Conservation (phyloP, 1,139 yeast genomes). For the Arxiozyma slooffiae region DNA sequence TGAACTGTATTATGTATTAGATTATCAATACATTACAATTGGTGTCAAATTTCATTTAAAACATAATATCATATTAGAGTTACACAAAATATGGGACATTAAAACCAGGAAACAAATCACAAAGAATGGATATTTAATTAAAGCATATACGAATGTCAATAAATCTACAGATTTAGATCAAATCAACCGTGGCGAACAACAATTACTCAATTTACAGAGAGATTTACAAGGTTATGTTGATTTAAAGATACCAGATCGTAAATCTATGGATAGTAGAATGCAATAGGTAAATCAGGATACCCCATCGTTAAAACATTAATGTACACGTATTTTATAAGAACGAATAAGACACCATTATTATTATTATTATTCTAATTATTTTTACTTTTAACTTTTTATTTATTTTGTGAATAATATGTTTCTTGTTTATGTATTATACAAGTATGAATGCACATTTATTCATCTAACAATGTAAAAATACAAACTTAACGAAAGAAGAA, state of each 20-base stretch:
- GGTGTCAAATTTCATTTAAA: conserved; percentile 48
- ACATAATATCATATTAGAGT: conserved; percentile 50
- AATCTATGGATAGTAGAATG: conserved; percentile 67
- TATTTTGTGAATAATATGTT: neutral
- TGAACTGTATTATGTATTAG: conserved; percentile 62
- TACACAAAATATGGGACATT: conserved; percentile 30
- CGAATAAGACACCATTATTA: neutral
- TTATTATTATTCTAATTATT: neutral
- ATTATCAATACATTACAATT: conserved; percentile 40
- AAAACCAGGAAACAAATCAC: conserved; percentile 25
- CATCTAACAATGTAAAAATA: too few relatives aligned
- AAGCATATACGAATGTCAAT: conserved; percentile 59
- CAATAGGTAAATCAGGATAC: neutral
- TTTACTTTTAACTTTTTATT: neutral
- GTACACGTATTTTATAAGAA: neutral
- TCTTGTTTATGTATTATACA: neutral
- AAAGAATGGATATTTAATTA: conserved; percentile 37
- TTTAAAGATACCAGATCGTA: conserved; percentile 66
- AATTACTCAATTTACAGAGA: conserved; percentile 50
- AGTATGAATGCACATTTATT: neutral
- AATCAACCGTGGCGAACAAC: conserved; percentile 55
- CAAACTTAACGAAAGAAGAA: neutral
- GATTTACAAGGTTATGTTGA: conserved; percentile 59
- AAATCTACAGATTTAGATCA: conserved; percentile 68
- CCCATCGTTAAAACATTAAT: neutral